These are phyloP conservation scores for Coprinopsis marcescibilis DNA, from an alignment of 768 basidiomycete species.

Conservation along the genomic window DNA sequence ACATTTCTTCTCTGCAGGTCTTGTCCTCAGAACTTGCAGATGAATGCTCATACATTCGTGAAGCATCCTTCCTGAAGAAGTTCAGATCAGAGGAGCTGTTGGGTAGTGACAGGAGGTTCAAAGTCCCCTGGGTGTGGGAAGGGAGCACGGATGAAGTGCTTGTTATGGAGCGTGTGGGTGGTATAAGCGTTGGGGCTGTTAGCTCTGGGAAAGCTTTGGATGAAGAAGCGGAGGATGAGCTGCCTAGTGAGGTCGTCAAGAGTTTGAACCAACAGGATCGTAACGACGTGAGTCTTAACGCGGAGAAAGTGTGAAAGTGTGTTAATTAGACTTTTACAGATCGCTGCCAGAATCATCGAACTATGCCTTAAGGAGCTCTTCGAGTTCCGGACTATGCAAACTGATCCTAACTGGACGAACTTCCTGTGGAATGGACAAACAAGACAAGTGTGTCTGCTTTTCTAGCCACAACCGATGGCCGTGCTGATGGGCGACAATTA, in stretches of 20 bases:
- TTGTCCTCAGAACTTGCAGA: slow-evolving; percentile 87
- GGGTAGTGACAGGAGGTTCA: slow-evolving; percentile 62
- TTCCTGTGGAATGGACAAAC: slow-evolving; percentile 80
- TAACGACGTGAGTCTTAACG: slow-evolving; percentile 52
- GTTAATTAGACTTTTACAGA: slow-evolving; percentile 39
- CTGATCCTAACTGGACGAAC: slow-evolving; percentile 98
- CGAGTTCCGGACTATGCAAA: slow-evolving; percentile 91
- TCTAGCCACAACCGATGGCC: background rate
- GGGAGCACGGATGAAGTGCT: slow-evolving; percentile 78
- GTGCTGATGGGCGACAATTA: background rate
- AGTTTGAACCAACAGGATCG: slow-evolving; percentile 55
- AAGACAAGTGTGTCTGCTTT: slow-evolving; percentile 40
- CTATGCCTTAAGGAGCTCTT: slow-evolving; percentile 90
- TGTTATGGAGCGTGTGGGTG: slow-evolving; percentile 83
- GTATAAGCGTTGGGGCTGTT: slow-evolving; percentile 70
- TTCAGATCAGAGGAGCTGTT: slow-evolving; percentile 51
- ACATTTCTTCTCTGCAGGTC: slow-evolving; percentile 39
- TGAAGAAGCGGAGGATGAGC: slow-evolving; percentile 36
- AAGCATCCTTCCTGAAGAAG: slow-evolving; percentile 62
- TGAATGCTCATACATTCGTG: slow-evolving; percentile 86
- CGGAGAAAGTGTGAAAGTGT: background rate
- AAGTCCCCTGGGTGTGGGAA: slow-evolving; percentile 82
- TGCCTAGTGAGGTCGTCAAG: background rate
- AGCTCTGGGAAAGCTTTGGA: background rate
- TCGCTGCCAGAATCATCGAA: slow-evolving; percentile 74